Conservation (phyloP, 257 asterid species). For the Cruciata laevipes region DNA sequence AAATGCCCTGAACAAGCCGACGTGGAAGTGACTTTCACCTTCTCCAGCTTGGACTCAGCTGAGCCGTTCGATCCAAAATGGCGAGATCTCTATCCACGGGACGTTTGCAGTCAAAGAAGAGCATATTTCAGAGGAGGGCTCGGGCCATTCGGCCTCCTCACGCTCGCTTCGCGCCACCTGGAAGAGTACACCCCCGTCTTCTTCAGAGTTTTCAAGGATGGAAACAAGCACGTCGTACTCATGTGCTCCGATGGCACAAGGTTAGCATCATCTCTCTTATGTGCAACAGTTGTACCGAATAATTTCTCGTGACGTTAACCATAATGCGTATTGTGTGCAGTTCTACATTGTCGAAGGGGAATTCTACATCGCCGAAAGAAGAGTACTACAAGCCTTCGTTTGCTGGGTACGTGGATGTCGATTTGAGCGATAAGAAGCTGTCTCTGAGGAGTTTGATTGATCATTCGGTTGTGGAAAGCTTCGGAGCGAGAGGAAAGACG, state of each 20-base stretch:
- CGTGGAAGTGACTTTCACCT: constrained; percentile 60
- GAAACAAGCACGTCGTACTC: constrained; percentile 39
- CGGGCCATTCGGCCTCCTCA: constrained; percentile 68
- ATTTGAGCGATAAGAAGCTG: constrained; percentile 44
- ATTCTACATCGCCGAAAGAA: constrained; percentile 21
- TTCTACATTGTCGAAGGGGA: constrained; percentile 21
- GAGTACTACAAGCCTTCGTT: constrained; percentile 50
- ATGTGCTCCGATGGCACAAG: constrained; percentile 65
- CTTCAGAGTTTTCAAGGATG: constrained; percentile 53
- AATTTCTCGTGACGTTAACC: not conserved
- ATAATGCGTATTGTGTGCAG: constrained; percentile 12
- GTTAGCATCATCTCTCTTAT: constrained; percentile 17
- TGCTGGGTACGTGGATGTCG: constrained; percentile 63
- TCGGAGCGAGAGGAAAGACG: constrained; percentile 36
- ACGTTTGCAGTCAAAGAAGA: constrained; percentile 41
- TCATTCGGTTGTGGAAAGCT: constrained; percentile 46
- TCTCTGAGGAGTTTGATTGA: constrained; percentile 69
- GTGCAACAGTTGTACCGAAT: too few species aligned
- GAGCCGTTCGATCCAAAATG: constrained; percentile 56
- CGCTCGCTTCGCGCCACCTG: constrained; percentile 53
- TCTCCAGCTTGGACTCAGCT: constrained; percentile 50
- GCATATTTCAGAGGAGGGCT: constrained; percentile 54
- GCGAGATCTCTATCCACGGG: constrained; percentile 47
- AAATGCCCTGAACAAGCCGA: constrained; percentile 57
- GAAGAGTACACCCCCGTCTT: constrained; percentile 71